Conservation (phyloP, 345 rosid genomes). For the Lepidium africanum region DNA sequence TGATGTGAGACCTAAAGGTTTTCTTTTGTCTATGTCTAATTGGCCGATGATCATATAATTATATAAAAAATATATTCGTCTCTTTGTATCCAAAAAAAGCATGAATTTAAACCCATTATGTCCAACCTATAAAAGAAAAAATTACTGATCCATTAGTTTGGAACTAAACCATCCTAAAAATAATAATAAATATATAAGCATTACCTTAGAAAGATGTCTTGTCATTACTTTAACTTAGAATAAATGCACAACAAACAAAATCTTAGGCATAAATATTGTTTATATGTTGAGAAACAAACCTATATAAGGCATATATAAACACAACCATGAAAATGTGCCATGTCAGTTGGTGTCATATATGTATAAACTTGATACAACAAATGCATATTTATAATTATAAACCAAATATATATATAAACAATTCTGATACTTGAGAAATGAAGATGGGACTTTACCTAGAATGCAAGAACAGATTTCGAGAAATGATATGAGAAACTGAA, state of each 20-base stretch:
- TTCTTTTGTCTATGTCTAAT: neutral
- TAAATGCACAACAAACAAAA: neutral
- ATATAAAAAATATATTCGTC: neutral
- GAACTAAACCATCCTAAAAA: neutral
- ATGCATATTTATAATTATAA: neutral
- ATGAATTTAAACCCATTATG: neutral
- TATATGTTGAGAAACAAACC: neutral
- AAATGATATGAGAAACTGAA: constrained; percentile 9
- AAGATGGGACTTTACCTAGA: constrained; percentile 15
- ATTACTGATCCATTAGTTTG: neutral
- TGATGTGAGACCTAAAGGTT: constrained; percentile 10
- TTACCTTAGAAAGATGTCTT: neutral
- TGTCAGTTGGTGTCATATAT: neutral
- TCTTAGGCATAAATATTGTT: neutral
- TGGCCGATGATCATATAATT: neutral
- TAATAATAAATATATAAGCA: neutral
- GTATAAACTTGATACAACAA: neutral
- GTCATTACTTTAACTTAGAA: neutral
- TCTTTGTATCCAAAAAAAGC: neutral
- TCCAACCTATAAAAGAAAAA: neutral
- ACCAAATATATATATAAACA: neutral
- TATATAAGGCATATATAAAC: neutral
- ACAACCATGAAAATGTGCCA: neutral
- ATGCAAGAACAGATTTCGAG: constrained; percentile 16
- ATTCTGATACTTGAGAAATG: neutral